Conservation (phyloP, 768 basidiomycete species). For the Lactifluus echinatus region DNA sequence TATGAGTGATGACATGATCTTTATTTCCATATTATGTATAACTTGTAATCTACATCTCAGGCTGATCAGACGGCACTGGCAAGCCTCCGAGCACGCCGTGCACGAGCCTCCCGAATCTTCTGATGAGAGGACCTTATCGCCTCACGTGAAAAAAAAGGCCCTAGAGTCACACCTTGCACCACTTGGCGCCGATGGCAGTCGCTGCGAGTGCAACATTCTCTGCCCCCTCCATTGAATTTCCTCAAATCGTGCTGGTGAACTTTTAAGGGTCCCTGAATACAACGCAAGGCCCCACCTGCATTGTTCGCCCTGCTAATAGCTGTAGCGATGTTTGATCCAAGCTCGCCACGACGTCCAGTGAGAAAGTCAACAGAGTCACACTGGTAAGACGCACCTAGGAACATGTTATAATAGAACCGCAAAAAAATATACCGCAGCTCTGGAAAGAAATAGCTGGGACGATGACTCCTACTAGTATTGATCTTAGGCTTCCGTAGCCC, state of each 20-base stretch:
- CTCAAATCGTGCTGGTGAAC: conserved; percentile 47
- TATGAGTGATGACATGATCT: too few relatives aligned
- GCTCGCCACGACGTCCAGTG: background rate
- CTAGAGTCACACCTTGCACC: too few relatives aligned
- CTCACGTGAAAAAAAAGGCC: too few relatives aligned
- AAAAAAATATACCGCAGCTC: too few relatives aligned
- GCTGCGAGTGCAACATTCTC: conserved; percentile 55
- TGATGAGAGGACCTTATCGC: too few relatives aligned
- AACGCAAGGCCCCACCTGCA: conserved; percentile 28
- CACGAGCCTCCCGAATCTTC: too few relatives aligned
- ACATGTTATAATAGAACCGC: background rate
- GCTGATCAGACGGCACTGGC: too few relatives aligned
- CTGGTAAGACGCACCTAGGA: conserved; percentile 33
- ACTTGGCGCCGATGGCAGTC: conserved; percentile 45
- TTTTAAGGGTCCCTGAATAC: conserved; percentile 48
- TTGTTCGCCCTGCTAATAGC: conserved; percentile 32
- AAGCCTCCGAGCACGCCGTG: too few relatives aligned
- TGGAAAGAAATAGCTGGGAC: too few relatives aligned
- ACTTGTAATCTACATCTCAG: too few relatives aligned
- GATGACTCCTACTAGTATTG: too few relatives aligned
- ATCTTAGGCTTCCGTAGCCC: conserved; percentile 65
- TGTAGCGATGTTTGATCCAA: conserved; percentile 50
- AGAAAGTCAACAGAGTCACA: background rate
- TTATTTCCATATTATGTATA: too few relatives aligned
- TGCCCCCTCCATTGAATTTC: conserved; percentile 56